phyloP scores from a whole-genome alignment of 805 yeast genomes.

The Metschnikowia arizonensis region DNA sequence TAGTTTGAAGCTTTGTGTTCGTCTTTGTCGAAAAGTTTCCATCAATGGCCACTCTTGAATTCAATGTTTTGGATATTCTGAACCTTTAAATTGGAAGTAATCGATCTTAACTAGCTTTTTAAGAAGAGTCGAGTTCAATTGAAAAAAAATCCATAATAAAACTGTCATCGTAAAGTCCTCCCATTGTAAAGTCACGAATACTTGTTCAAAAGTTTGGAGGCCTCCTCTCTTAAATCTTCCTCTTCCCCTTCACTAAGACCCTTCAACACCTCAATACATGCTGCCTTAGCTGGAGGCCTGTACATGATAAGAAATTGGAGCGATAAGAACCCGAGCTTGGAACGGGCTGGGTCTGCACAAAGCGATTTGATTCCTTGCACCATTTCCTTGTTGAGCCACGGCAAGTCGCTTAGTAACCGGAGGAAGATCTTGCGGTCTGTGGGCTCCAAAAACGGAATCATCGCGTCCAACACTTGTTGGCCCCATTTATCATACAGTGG shows the following conservation, averaged over 20 bases:
- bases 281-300: slow-evolving; percentile 74
- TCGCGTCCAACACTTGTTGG: slow-evolving; percentile 63
- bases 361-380: slow-evolving; percentile 65
- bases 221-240: slow-evolving; percentile 48
- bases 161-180: background rate
- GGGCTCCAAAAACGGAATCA: slow-evolving; percentile 80
- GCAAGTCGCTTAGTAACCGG: slow-evolving; percentile 81
- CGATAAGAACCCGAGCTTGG: slow-evolving; percentile 75
- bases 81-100: no score
- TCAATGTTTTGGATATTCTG: no score
- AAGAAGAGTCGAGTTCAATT: no score
- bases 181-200: slow-evolving; percentile 31
- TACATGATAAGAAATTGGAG: slow-evolving; percentile 81
- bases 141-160: background rate
- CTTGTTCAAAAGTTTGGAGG: slow-evolving; percentile 44
- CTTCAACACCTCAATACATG: slow-evolving; percentile 47
- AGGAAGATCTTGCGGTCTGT: slow-evolving; percentile 77
- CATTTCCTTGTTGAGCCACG: slow-evolving; percentile 60
- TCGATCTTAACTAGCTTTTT: no score
- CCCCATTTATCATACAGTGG: slow-evolving; percentile 68
- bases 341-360: slow-evolving; percentile 81
- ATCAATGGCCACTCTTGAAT: no score
- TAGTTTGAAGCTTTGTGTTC: no score
- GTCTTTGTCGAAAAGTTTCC: no score
- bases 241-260: slow-evolving; percentile 44